Evolutionary conservation across 2,329 filamentous ascomycete species (phyloP).

Genomic region (Didymellaceae sp.): DNA sequence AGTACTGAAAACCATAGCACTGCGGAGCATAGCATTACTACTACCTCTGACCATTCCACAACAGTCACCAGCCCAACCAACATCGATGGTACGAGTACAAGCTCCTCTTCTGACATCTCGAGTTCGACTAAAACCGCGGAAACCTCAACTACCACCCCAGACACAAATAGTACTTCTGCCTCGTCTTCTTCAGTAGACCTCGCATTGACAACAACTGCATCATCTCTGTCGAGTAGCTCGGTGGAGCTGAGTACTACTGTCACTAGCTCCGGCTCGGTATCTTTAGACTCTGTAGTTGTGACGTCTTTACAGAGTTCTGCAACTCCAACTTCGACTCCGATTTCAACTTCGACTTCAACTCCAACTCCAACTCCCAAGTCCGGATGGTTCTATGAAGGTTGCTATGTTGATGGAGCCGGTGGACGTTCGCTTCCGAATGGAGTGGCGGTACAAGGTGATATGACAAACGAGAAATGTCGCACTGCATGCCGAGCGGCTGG

Average conservation of each 20-base stretch:
- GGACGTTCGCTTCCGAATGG: conserved; percentile 25
- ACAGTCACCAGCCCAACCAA: too few relatives aligned
- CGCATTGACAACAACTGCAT: neutral
- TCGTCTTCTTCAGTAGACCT: neutral
- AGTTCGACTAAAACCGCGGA: too few relatives aligned
- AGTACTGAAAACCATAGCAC: neutral
- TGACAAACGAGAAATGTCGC: conserved; percentile 34
- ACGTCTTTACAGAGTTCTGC: neutral
- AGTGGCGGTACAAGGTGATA: conserved; percentile 22
- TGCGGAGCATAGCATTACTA: too few relatives aligned
- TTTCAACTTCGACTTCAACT: neutral
- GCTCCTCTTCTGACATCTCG: too few relatives aligned
- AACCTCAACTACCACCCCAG: too few relatives aligned
- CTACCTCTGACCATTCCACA: too few relatives aligned
- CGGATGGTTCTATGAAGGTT: conserved; percentile 33
- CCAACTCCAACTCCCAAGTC: conserved; percentile 17
- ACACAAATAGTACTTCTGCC: neutral
- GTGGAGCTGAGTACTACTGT: neutral
- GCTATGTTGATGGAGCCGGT: conserved; percentile 30
- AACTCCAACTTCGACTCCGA: neutral
- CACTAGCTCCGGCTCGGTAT: too few relatives aligned
- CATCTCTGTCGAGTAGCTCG: neutral
- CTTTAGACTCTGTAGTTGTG: neutral
- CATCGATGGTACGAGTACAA: too few relatives aligned
- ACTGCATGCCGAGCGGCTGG: conserved; percentile 26